These are phyloP conservation scores for Podospora sp. DNA, from an alignment of 495 filamentous ascomycete genomes.

Conservation along the genomic window DNA sequence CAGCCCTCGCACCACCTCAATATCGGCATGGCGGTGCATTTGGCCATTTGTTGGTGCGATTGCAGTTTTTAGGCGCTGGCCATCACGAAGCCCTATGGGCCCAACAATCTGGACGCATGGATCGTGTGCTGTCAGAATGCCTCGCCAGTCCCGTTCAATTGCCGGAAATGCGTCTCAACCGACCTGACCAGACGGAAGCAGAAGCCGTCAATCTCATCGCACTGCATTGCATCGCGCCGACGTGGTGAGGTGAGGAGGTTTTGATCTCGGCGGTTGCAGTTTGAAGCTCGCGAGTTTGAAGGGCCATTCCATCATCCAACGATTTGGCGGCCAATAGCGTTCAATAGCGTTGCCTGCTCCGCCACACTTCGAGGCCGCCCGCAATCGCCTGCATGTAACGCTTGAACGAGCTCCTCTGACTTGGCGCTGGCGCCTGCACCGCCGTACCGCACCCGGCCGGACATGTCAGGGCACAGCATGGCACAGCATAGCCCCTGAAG, in stretches of 20 bases:
- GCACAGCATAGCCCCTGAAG: not conserved
- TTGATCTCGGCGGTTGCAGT: not conserved
- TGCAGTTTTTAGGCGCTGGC: not conserved
- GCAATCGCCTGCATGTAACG: not conserved
- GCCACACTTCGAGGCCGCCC: slow-evolving; percentile 17
- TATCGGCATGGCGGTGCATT: not conserved
- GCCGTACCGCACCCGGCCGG: not conserved
- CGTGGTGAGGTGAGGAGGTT: not conserved
- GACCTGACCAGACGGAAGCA: not conserved
- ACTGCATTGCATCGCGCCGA: not conserved
- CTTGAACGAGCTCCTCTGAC: slow-evolving; percentile 5
- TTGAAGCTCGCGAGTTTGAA: slow-evolving; percentile 18
- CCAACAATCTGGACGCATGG: not conserved
- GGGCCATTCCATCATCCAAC: not conserved
- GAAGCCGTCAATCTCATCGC: not conserved
- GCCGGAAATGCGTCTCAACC: not conserved
- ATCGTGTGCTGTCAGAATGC: not conserved
- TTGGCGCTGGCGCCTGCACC: slow-evolving; percentile 11
- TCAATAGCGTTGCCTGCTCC: slow-evolving; percentile 5
- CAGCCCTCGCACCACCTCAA: not conserved
- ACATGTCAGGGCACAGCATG: not conserved
- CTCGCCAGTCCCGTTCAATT: not conserved
- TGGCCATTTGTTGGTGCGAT: no score
- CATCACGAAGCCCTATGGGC: not conserved
- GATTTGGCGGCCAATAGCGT: slow-evolving; percentile 1